phyloP scores from a whole-genome alignment of 306 rosid species.

The Quercus rubra region DNA sequence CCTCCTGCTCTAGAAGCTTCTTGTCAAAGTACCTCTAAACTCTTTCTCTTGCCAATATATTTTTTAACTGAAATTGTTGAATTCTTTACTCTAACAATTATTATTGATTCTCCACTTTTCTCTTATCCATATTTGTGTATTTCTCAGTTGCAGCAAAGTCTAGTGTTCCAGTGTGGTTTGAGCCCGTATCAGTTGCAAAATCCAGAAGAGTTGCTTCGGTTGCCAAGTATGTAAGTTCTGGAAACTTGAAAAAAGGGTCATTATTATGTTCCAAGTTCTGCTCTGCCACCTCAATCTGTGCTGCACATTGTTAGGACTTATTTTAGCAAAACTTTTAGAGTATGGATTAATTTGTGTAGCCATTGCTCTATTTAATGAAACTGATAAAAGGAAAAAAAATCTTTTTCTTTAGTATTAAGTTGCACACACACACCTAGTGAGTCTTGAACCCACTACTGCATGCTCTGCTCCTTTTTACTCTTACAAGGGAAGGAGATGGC shows the following conservation, averaged over 20 bases:
- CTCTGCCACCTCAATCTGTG: not conserved
- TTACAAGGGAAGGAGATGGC: no score
- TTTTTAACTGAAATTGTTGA: not conserved
- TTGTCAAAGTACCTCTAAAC: slow-evolving; percentile 53
- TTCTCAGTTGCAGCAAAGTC: slow-evolving; percentile 63
- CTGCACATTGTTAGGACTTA: not conserved
- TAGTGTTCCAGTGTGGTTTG: slow-evolving; percentile 83
- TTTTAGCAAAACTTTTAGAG: not conserved
- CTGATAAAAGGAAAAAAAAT: no score
- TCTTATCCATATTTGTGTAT: not conserved
- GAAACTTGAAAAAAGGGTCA: slow-evolving; percentile 10
- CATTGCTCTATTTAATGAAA: no score
- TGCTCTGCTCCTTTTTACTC: no score
- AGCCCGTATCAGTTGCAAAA: slow-evolving; percentile 89
- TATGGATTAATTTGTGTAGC: not conserved
- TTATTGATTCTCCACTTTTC: not conserved
- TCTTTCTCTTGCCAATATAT: not conserved
- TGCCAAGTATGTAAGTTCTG: slow-evolving; percentile 72
- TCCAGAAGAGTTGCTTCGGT: slow-evolving; percentile 69
- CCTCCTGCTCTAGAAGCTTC: slow-evolving; percentile 59
- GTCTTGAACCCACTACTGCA: no score
- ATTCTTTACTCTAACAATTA: not conserved
- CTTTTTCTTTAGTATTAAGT: no score
- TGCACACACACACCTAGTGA: no score
- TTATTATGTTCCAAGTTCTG: slow-evolving; percentile 1